Conservation (phyloP, 2,329 filamentous ascomycete genomes). For the Bretziella fagacearum region DNA sequence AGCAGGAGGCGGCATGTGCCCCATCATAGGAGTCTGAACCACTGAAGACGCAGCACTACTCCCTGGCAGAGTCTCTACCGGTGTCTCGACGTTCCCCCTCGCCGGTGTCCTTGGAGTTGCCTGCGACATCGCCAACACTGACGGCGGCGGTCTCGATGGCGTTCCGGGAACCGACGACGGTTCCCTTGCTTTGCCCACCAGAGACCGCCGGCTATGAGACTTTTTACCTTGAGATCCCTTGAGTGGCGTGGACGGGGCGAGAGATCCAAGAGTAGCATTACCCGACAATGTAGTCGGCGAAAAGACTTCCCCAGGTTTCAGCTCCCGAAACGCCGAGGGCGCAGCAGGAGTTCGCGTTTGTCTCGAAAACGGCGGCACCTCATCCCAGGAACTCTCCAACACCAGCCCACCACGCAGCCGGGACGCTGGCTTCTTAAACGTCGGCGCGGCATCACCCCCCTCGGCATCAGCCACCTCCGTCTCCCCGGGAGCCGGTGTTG, state of each 20-base stretch:
- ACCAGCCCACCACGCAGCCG: constrained; percentile 7
- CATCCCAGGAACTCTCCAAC: background rate
- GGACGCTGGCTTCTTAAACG: background rate
- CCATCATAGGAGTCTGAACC: background rate
- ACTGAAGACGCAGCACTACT: no score
- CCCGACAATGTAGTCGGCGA: background rate
- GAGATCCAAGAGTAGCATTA: background rate
- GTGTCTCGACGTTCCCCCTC: background rate
- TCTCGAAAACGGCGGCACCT: background rate
- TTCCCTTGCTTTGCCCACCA: background rate
- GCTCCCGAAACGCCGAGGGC: constrained; percentile 3
- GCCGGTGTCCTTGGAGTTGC: background rate
- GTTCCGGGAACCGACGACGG: background rate
- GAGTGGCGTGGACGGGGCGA: constrained; percentile 3
- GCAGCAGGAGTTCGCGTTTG: background rate
- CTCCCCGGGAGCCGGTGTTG: no score
- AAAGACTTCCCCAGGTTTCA: constrained; percentile 10
- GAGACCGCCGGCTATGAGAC: background rate
- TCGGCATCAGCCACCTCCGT: background rate
- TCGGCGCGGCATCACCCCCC: background rate
- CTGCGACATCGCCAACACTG: background rate
- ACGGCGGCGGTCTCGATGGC: background rate
- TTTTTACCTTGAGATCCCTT: background rate
- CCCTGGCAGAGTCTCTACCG: no score
- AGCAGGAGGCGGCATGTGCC: background rate